These are phyloP conservation scores for Effrenium voratum DNA, from an alignment of 73 alveolate genomes.

Conservation along the genomic window DNA sequence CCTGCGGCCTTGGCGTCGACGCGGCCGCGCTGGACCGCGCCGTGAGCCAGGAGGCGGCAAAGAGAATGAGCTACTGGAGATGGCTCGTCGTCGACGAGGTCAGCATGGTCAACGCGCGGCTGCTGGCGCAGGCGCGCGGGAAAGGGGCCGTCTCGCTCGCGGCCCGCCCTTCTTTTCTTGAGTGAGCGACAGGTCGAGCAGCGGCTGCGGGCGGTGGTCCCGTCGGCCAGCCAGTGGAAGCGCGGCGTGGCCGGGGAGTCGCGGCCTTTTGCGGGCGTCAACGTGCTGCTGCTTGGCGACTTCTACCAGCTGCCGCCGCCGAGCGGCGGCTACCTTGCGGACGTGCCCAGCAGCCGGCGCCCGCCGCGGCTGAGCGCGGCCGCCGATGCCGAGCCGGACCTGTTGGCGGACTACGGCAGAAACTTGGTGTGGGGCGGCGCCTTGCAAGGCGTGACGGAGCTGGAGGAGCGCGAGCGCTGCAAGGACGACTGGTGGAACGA, in stretches of 20 bases:
- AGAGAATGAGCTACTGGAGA: slow-evolving; percentile 21
- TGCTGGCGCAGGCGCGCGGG: not conserved
- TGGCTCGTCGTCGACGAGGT: slow-evolving; percentile 32
- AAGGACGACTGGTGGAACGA: slow-evolving; percentile 59
- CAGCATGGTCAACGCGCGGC: slow-evolving; percentile 40
- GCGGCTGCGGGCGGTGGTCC: slow-evolving; percentile 17
- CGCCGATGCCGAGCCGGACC: slow-evolving; percentile 10
- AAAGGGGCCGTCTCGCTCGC: too few species aligned
- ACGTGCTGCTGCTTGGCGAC: slow-evolving; percentile 24
- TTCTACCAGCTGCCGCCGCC: slow-evolving; percentile 70
- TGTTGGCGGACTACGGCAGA: slow-evolving; percentile 15
- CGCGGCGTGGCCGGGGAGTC: not conserved
- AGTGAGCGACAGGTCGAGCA: too few species aligned
- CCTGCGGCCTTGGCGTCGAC: not conserved
- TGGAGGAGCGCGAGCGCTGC: slow-evolving; percentile 23
- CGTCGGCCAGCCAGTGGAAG: slow-evolving; percentile 24
- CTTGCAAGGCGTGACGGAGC: slow-evolving; percentile 20
- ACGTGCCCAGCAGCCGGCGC: not conserved
- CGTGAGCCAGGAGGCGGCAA: not conserved
- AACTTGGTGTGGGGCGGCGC: slow-evolving; percentile 19
- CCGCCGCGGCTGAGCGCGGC: not conserved
- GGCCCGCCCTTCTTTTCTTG: too few species aligned
- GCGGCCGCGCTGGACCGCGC: not conserved
- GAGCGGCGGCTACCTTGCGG: slow-evolving; percentile 59
- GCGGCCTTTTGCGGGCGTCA: slow-evolving; percentile 70